Evolutionary conservation across 352 stramenopile genomes (phyloP), one percentile per base, ranked within the genome.

Genomic region (Globisporangium apiculatum): DNA sequence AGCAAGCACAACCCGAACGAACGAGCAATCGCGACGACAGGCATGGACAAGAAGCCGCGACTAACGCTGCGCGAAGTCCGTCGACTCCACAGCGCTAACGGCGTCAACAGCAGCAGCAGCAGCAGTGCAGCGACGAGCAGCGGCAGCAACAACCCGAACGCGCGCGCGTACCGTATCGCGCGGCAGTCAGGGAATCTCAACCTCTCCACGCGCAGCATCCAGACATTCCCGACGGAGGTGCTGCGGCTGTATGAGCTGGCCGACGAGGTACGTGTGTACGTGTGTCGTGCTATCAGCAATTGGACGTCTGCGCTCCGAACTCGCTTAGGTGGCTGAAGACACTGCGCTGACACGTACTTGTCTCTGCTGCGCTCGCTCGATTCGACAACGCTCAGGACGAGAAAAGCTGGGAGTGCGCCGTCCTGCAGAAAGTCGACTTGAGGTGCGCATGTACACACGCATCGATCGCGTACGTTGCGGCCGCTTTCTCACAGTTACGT

Each of bases 401-500:
- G 57, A 73, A 72, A 36, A 85, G 70, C 51, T 92, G 79, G 83
- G 83, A 92, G 58, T 87, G 79, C 58, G 66, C 67, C 17, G 61
- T 77, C 48, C 72, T 92, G 11, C 67, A 71, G 41, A 92, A 92
- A 61, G 58, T 86, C 40, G 83, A 92, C 56, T 60, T 92, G 36
- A 92, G 81, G 76, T 89, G 51, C 14, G 49, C 24, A 40, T 49
- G 55, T 46, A 15, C 18, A 8, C 9, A n/a, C 12, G 37, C 1
- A 42, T 31, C n/a, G 18, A 41, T n/a, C 5, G 14, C 35, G n/a
- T 11, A n/a, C 17, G 11, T 24, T 11, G 18, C 12, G 14, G 12
- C 10, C 5, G 31, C 6, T 41, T 15, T 18, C 42, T 47, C 42
- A 47, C 3, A 42, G 38, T 47, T 2, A n/a, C 42, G 31, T 36